Percentiles rank a stretch among this genome's conserved stretches.
Conservation (phyloP, 1,284 basidiomycete species). For the Wallemia hederae region DNA sequence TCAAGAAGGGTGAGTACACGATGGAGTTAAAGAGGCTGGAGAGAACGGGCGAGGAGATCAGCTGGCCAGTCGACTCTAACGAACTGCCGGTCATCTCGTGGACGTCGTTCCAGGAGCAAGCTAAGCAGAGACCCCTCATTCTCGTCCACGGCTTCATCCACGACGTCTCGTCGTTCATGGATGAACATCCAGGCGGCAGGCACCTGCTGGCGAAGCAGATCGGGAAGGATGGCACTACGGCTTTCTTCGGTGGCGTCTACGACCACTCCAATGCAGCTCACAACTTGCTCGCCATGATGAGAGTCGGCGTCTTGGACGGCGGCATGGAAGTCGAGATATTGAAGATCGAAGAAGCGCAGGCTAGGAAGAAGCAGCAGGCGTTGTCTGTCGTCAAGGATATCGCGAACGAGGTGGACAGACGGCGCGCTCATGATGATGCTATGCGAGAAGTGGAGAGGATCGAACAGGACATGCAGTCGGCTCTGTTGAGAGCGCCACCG, state of each 20-base stretch:
- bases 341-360: conserved; percentile 7
- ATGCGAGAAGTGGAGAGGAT: background rate
- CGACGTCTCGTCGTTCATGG: conserved; percentile 54
- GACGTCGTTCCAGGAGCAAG: conserved; percentile 53
- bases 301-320: conserved; percentile 56
- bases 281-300: conserved; percentile 61
- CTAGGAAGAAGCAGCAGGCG: background rate
- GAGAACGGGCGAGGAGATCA: conserved; percentile 33
- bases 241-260: conserved; percentile 81
- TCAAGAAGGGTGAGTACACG: conserved; percentile 64
- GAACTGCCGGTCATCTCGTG: conserved; percentile 55
- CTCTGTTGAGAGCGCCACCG: background rate
- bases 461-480: background rate
- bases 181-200: conserved; percentile 69
- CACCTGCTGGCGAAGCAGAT: conserved; percentile 29
- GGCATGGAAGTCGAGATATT: conserved; percentile 33
- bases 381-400: background rate
- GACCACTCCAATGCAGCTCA: conserved; percentile 79
- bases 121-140: conserved; percentile 42
- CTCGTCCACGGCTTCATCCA: conserved; percentile 73
- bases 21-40: conserved; percentile 68
- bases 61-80: conserved; percentile 36
- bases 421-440: background rate
- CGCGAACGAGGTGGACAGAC: background rate
- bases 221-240: conserved; percentile 62